These are phyloP conservation scores for Pseudoneurospora amorphoporcata DNA, from an alignment of 495 filamentous ascomycete genomes.

Conservation along the genomic window DNA sequence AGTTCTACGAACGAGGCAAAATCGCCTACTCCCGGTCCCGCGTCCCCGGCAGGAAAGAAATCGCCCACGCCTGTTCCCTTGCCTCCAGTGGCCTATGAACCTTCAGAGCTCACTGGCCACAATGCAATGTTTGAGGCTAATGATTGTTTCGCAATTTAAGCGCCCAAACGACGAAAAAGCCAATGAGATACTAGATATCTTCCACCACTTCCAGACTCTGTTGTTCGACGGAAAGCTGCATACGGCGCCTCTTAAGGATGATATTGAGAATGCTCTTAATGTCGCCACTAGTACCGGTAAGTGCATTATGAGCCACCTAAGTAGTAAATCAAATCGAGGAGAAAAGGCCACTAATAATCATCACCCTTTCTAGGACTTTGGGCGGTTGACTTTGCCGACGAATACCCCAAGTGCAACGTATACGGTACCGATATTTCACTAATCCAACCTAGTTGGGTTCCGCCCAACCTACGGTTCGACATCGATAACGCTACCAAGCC, in stretches of 20 bases:
- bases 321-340: background rate
- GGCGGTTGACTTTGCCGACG: constrained; percentile 26
- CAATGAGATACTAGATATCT: constrained; percentile 26
- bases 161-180: constrained; percentile 21
- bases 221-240: constrained; percentile 43
- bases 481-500: constrained; percentile 40
- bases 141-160: constrained; percentile 10
- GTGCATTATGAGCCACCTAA: background rate
- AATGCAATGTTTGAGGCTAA: background rate
- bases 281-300: constrained; percentile 24
- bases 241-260: constrained; percentile 33
- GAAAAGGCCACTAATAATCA: background rate
- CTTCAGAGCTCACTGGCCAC: background rate
- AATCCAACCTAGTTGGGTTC: constrained; percentile 38
- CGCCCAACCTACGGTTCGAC: constrained; percentile 38
- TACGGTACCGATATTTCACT: constrained; percentile 51
- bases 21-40: background rate
- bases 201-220: constrained; percentile 10
- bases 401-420: constrained; percentile 39
- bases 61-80: too few species aligned
- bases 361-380: background rate
- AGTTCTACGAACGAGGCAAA: background rate
- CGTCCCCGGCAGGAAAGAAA: background rate
- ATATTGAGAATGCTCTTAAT: constrained; percentile 33
- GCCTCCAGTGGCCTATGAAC: too few species aligned